These are phyloP conservation scores for Xylaria sp. DNA, from an alignment of 2,329 filamentous ascomycete species.

Conservation along the genomic window DNA sequence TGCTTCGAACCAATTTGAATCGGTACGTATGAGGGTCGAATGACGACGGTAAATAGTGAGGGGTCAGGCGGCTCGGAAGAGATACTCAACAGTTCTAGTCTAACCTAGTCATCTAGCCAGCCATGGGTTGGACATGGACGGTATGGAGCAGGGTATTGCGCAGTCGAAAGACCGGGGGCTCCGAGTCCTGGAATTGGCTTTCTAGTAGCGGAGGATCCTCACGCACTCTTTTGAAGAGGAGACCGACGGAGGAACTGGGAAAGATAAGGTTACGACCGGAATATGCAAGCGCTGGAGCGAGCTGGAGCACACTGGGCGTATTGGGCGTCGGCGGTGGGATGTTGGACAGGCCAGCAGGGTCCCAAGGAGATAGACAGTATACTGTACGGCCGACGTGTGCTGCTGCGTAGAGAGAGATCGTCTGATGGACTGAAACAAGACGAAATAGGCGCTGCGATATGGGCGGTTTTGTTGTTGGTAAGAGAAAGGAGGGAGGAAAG, in stretches of 20 bases:
- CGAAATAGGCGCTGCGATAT: constrained; percentile 3
- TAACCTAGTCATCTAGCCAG: constrained; percentile 18
- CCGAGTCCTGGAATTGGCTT: constrained; percentile 18
- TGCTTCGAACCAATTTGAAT: constrained; percentile 14
- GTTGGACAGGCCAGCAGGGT: constrained; percentile 22
- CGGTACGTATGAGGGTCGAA: constrained; percentile 33
- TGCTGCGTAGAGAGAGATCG: not conserved
- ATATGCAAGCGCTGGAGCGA: constrained; percentile 29
- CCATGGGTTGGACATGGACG: constrained; percentile 26
- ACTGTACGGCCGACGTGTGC: not conserved
- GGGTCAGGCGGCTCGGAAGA: constrained; percentile 27
- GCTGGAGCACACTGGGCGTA: constrained; percentile 16
- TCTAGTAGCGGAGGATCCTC: constrained; percentile 5
- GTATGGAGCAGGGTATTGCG: constrained; percentile 15
- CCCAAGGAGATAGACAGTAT: constrained; percentile 11
- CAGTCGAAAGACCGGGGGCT: constrained; percentile 24
- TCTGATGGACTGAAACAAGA: not conserved
- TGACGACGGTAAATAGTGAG: constrained; percentile 27
- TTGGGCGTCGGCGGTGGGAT: constrained; percentile 32
- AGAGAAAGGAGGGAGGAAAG: not conserved
- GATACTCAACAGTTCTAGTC: constrained; percentile 18
- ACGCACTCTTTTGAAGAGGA: constrained; percentile 6
- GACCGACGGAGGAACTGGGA: constrained; percentile 7
- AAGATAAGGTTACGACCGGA: constrained; percentile 19
- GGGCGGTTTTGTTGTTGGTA: constrained; percentile 9